These are phyloP conservation scores for Ballota nigra DNA, from an alignment of 257 asterid species.

Conservation along the genomic window DNA sequence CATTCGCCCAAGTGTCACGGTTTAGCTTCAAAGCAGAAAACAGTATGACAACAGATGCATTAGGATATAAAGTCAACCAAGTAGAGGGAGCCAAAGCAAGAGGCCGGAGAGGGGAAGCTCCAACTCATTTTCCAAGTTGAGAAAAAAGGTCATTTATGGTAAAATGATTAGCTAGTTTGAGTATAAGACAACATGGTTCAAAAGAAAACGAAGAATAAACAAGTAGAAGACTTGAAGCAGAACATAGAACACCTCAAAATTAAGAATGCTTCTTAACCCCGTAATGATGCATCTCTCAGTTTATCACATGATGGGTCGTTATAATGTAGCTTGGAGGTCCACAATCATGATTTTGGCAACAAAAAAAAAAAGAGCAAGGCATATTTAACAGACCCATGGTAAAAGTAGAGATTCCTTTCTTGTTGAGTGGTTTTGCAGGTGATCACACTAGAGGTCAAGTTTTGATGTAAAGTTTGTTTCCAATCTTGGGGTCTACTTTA, in stretches of 20 bases:
- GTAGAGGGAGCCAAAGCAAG: neutral
- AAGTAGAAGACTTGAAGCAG: neutral
- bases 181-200: neutral
- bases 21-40: constrained; percentile 62
- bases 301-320: neutral
- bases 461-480: too few relatives aligned
- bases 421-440: too few relatives aligned
- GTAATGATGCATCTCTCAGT: neutral
- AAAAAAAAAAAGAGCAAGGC: neutral
- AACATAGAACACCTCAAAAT: neutral
- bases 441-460: too few relatives aligned
- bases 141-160: neutral
- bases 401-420: too few relatives aligned
- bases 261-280: neutral
- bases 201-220: neutral
- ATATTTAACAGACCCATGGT: neutral
- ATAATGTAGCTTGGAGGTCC: neutral
- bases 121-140: constrained; percentile 1
- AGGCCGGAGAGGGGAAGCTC: neutral
- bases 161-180: neutral
- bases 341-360: too few relatives aligned
- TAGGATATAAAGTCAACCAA: constrained; percentile 10
- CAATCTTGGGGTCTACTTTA: too few relatives aligned
- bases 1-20: constrained; percentile 99
- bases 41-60: constrained; percentile 22